Evolutionary conservation across 106 monocot species (phyloP).

Genomic region (Cymbidium sinense): DNA sequence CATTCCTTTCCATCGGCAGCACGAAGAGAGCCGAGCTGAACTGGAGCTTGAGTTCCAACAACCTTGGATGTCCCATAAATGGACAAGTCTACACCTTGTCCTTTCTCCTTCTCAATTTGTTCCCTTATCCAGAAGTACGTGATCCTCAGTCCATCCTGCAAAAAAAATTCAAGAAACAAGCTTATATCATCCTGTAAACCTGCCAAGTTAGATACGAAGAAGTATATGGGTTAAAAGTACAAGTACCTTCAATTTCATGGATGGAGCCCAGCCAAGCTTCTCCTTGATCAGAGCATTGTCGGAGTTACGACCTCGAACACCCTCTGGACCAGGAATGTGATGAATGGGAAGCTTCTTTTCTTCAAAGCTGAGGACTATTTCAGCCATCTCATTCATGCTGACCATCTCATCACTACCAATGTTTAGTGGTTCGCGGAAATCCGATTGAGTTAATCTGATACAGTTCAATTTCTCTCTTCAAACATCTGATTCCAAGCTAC

Average conservation of each 20-base stretch:
- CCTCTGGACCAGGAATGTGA: constrained; percentile 97
- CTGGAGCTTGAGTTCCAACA: constrained; percentile 85
- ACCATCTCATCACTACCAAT: constrained; percentile 96
- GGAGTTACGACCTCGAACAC: constrained; percentile 93
- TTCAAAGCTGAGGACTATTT: constrained; percentile 87
- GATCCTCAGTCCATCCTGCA: constrained; percentile 81
- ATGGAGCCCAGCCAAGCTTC: constrained; percentile 91
- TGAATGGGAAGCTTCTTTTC: constrained; percentile 82
- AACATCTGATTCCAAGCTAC: not conserved
- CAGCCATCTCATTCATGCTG: constrained; percentile 97
- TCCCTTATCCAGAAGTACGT: constrained; percentile 98
- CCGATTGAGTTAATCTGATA: constrained; percentile 75
- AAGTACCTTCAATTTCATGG: constrained; percentile 79
- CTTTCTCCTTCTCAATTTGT: constrained; percentile 84
- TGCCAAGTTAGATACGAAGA: not conserved
- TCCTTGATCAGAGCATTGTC: constrained; percentile 91
- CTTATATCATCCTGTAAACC: not conserved
- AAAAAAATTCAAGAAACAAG: constrained; percentile 11
- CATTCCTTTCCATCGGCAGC: constrained; percentile 93
- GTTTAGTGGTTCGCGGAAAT: constrained; percentile 83
- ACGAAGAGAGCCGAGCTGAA: constrained; percentile 90
- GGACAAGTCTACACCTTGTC: constrained; percentile 52
- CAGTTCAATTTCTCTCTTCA: not conserved
- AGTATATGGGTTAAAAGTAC: not conserved
- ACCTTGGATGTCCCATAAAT: constrained; percentile 84